Conservation (phyloP, 805 yeast species). For the Myxozyma melibiosi region DNA sequence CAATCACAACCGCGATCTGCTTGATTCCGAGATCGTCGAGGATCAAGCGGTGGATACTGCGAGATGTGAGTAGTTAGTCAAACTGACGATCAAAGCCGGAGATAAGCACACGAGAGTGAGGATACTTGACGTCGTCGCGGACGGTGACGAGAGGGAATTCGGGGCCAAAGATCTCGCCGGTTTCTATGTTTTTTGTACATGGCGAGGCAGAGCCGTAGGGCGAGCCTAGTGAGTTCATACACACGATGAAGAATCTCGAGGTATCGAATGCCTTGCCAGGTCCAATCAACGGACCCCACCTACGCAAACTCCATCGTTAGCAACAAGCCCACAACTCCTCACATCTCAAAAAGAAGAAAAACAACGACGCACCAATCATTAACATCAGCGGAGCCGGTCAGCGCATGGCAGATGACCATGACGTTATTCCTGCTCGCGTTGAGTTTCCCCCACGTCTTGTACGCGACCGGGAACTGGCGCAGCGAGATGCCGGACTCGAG, state of each 20-base stretch:
- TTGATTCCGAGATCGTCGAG: conserved; percentile 80
- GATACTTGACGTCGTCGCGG: conserved; percentile 73
- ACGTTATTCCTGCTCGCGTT: conserved; percentile 72
- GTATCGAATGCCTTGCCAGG: conserved; percentile 89
- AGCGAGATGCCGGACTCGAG: conserved; percentile 83
- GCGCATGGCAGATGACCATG: conserved; percentile 90
- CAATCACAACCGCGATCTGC: conserved; percentile 80
- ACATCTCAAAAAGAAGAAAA: neutral
- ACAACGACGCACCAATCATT: conserved; percentile 67
- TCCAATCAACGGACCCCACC: conserved; percentile 94
- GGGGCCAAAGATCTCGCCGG: conserved; percentile 83
- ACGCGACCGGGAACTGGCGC: conserved; percentile 82
- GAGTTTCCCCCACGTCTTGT: conserved; percentile 91
- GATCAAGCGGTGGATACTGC: conserved; percentile 69
- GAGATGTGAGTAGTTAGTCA: neutral
- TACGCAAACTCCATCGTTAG: neutral
- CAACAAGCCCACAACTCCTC: neutral
- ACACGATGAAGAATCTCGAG: conserved; percentile 76
- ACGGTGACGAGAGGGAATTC: conserved; percentile 92
- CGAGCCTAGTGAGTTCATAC: conserved; percentile 91
- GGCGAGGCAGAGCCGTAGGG: conserved; percentile 98
- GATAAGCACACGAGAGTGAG: neutral
- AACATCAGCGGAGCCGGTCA: conserved; percentile 94
- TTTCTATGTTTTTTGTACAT: conserved; percentile 72
- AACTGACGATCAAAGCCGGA: neutral